phyloP scores from a whole-genome alignment of 1,284 basidiomycete species.

The Ganoderma lucidum region DNA sequence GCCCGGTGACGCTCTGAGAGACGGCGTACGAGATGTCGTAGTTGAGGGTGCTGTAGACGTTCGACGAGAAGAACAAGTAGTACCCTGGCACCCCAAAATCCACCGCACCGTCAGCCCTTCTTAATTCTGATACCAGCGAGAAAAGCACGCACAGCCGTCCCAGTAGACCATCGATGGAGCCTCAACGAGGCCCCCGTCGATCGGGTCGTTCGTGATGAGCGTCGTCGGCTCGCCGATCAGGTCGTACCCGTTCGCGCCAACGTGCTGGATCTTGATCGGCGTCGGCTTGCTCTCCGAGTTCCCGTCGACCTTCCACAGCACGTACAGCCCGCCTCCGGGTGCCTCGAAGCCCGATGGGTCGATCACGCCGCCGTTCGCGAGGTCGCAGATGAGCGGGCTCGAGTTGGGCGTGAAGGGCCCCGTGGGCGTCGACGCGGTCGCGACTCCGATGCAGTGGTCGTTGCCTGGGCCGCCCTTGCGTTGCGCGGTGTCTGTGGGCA shows the following conservation, averaged over 20 bases:
- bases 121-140: background rate
- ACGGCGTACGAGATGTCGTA: conserved; percentile 39
- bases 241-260: conserved; percentile 14
- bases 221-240: conserved; percentile 7
- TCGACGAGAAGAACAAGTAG: conserved; percentile 35
- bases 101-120: background rate
- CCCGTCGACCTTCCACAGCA: background rate
- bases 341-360: conserved; percentile 37
- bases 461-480: conserved; percentile 6
- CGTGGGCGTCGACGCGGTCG: conserved; percentile 28
- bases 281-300: background rate
- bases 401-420: conserved; percentile 35
- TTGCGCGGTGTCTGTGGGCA: conserved; percentile 30
- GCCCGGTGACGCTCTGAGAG: conserved; percentile 31
- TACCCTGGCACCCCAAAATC: conserved; percentile 11
- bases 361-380: conserved; percentile 33
- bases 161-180: background rate
- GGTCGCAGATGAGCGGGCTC: conserved; percentile 32
- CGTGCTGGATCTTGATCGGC: conserved; percentile 15
- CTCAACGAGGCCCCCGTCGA: conserved; percentile 5
- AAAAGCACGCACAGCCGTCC: background rate
- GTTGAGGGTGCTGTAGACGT: conserved; percentile 32
- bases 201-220: background rate
- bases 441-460: conserved; percentile 31
- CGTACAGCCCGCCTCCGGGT: conserved; percentile 9